A percentile compares a stretch with the other conserved stretches of the same genome.
Evolutionary conservation across 352 stramenopile genomes (phyloP).

Genomic region (Phytophthora cactorum): DNA sequence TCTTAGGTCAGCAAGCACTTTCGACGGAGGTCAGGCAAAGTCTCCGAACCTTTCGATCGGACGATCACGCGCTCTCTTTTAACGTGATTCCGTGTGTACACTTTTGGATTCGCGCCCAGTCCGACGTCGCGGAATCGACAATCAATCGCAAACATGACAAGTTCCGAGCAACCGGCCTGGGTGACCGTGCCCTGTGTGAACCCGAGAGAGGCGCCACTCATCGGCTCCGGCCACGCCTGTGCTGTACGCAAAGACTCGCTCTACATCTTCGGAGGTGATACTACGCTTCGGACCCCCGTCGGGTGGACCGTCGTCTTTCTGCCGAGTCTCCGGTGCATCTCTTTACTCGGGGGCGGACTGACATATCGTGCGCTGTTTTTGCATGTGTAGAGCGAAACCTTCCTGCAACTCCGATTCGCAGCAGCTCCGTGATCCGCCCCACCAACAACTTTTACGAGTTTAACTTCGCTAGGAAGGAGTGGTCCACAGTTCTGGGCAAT

Average conservation of each 20-base stretch:
- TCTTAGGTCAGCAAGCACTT: constrained; percentile 20
- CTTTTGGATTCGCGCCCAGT: constrained; percentile 30
- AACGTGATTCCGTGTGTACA: constrained; percentile 20
- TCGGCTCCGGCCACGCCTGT: constrained; percentile 92
- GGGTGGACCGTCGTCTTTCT: constrained; percentile 25
- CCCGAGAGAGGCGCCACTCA: constrained; percentile 76
- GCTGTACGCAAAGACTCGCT: constrained; percentile 91
- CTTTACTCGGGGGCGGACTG: constrained; percentile 1
- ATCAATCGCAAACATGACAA: constrained; percentile 31
- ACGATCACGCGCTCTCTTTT: constrained; percentile 19
- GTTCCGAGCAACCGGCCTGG: constrained; percentile 58
- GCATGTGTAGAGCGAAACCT: constrained; percentile 27
- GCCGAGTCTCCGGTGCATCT: constrained; percentile 6
- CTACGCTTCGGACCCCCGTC: background rate
- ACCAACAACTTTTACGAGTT: constrained; percentile 95
- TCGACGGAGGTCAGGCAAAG: constrained; percentile 29
- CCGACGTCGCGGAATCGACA: constrained; percentile 19
- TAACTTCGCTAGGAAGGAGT: constrained; percentile 84
- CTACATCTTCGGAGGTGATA: constrained; percentile 91
- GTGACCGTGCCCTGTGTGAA: constrained; percentile 79
- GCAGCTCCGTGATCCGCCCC: constrained; percentile 39
- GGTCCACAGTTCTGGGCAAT: constrained; percentile 63
- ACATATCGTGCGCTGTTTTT: constrained; percentile 5
- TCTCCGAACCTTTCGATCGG: constrained; percentile 31
- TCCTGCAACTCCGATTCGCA: constrained; percentile 19